These are phyloP conservation scores for Eryngium alpinum DNA, from an alignment of 140 eudicot species.

Conservation along the genomic window DNA sequence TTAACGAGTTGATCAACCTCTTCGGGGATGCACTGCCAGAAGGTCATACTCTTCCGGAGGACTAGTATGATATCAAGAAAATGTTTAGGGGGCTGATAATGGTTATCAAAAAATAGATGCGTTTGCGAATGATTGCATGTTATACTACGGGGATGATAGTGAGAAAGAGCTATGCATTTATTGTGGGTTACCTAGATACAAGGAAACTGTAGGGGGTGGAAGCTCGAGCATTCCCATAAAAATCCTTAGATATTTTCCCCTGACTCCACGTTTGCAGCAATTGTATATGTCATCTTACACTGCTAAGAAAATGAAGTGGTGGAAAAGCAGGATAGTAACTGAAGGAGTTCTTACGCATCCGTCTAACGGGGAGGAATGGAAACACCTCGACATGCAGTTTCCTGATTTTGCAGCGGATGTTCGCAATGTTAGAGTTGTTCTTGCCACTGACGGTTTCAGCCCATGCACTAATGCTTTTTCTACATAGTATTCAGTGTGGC, in stretches of 20 bases:
- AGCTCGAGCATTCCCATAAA: not conserved
- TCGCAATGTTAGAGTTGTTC: conserved; percentile 11
- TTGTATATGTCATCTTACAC: not conserved
- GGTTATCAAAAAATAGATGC: no score
- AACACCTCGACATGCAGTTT: not conserved
- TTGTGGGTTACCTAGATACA: not conserved
- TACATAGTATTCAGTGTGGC: not conserved
- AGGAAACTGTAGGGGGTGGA: not conserved
- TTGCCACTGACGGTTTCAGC: not conserved
- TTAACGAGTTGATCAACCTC: no score
- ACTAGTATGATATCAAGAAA: no score
- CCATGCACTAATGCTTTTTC: not conserved
- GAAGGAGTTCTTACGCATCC: not conserved
- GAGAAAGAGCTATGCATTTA: no score
- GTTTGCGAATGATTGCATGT: no score
- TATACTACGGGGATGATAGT: no score
- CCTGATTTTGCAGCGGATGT: not conserved
- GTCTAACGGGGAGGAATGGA: conserved; percentile 8
- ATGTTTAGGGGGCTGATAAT: no score
- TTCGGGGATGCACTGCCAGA: no score
- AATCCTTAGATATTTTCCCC: not conserved
- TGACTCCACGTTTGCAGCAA: not conserved
- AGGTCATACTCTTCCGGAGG: no score
- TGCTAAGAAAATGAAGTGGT: not conserved
- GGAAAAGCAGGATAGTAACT: not conserved